Base-by-base conservation (phyloP, 75 land plant species). In the Larix kaempferi region DNA sequence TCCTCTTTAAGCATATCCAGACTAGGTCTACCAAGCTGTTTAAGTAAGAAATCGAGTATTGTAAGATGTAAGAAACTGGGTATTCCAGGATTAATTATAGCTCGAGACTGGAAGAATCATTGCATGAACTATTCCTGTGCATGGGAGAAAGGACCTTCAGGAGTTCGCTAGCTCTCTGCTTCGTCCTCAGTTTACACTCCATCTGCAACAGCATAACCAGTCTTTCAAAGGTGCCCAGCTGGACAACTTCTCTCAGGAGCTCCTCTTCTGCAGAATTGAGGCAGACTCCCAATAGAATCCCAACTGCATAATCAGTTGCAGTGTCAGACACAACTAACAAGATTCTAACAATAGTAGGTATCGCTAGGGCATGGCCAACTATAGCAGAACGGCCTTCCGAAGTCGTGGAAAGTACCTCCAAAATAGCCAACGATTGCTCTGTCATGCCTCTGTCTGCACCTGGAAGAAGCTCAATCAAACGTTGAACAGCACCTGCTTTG, bases 121-220 rank as follows among this genome's bases (percentile, higher is more conserved):
- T 2, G 12, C 54, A 2, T 2, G 54, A 49, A 49, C 54, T 49
- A 49, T 49, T 49, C 54, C 10, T 11, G 54, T 49, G 54, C 54
- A 49, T 0, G 54, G 54, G 29, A 56, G 59, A 71, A 52, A 83
- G 83, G 27, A 77, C 29, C 39, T 79, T 91, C 54, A 91, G 80
- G 19, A 91, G 76, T 80, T 84, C 83, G 57, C 72, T 82, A 6
- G 82, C 84, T 61, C 77, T 83, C 10, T 84, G 77, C 81, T 86
- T 83, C 60, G 86, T 82, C 72, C 76, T 56, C 4, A 41, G 23
- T 7, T 67, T 37, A 71, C 83, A 79, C 11, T 91, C 88, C 59
- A 80, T 71, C 44, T 91, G 93, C 17, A 91, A 75, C 35, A 91
- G 79, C 82, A 86, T 55, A 52, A 87, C 78, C 25, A 90, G 80